These are phyloP conservation scores for Xylaria sp. DNA, from an alignment of 2,329 filamentous ascomycete species.

Conservation along the genomic window DNA sequence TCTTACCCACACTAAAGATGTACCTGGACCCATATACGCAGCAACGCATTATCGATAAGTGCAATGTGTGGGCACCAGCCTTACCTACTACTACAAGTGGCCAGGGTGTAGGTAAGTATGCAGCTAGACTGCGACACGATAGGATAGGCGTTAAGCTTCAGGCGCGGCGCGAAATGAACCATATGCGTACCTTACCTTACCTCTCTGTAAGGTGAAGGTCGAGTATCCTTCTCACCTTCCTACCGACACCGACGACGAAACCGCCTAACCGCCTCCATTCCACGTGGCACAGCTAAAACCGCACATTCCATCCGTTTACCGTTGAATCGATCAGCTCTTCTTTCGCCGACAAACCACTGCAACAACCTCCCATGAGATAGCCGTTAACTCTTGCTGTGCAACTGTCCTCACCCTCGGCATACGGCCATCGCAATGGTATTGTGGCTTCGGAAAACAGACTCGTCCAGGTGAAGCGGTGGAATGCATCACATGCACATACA, in stretches of 20 bases:
- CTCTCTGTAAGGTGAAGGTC: not conserved
- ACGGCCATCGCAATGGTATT: conserved; percentile 37
- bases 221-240: conserved; percentile 9
- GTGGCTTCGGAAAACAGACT: conserved; percentile 23
- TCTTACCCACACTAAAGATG: not conserved
- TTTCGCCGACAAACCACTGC: conserved; percentile 2
- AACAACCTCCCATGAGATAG: conserved; percentile 23
- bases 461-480: conserved; percentile 39
- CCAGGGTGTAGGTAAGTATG: not conserved
- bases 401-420: conserved; percentile 9
- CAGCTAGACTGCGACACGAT: not conserved
- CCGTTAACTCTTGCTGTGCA: conserved; percentile 6
- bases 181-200: not conserved
- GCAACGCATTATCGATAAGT: conserved; percentile 29
- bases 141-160: conserved; percentile 29
- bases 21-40: not conserved
- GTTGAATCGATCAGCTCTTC: not conserved
- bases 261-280: not conserved
- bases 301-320: conserved; percentile 4
- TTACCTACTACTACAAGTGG: not conserved
- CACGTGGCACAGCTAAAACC: conserved; percentile 12
- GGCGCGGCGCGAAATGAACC: conserved; percentile 29
- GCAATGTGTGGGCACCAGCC: not conserved
- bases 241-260: conserved; percentile 1
- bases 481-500: conserved; percentile 26